Evolutionary conservation across 441 rosid species (phyloP), one percentile per base, ranked within the genome.

Genomic region (Syzygium malaccense): DNA sequence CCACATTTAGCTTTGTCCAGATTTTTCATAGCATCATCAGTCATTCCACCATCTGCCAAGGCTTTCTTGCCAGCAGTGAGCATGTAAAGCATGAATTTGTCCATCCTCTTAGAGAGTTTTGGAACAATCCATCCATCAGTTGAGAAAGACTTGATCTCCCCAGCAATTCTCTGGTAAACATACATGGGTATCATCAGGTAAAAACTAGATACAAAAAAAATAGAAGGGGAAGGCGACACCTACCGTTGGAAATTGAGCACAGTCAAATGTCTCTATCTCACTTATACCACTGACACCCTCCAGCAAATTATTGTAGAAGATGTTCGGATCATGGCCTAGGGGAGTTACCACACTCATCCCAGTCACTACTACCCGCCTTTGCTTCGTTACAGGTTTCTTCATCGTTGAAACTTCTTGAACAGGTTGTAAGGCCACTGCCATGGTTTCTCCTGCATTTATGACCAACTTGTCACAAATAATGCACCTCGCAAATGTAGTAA

Each of bases 231-330:
- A 48, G 25, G 33, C 33, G 17, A 83, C 13, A 51, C n/a, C 20
- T 86, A 87, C 92, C 87, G 92, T 89, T 28, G 93, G 92, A 66
- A 90, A 87, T 20, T 85, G 86, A 55, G 91, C 88, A 79, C 93
- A 91, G 87, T 91, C 92, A 87, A 89, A 90, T 20, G 89, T 54
- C 87, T 89, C 89, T 58, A 91, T 91, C 90, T 89, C 85, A 37
- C 88, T 91, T 78, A 91, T 88, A 57, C 93, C 93, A 60, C 91
- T 90, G 51, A 85, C 90, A 68, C 93, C 93, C 23, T 91, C 87
- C 60, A 90, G 90, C 58, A 91, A 88, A 64, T 89, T 91, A 33
- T 84, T 87, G 87, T 91, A 91, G 86, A 64, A 90, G 37, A 54
- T 75, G 80, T 91, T 87, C 8, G 87, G 86, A 66, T 91, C 90